Base-by-base conservation (phyloP, 2,329 filamentous ascomycete species). In the Penicillium sumatraense region DNA sequence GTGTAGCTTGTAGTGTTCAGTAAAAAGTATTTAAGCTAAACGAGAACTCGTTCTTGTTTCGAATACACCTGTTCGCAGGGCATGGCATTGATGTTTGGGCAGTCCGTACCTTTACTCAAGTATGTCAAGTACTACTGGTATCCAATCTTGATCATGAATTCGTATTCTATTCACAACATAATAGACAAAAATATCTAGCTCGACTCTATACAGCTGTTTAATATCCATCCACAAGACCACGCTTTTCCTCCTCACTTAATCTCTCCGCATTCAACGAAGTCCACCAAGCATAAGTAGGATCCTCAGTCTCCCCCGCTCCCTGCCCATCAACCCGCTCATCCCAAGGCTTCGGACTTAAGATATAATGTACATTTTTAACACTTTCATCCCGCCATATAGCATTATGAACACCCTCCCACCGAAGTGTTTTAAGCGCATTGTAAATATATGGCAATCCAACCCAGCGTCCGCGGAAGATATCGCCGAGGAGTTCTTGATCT, bases 311-410 rank as follows among this genome's bases (percentile, higher is more conserved):
- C n/a, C n/a, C n/a, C n/a, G n/a, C n/a, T n/a, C n/a, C n/a, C 62
- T 76, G 31, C 10, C 46, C 35, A 18, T 52, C 58, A 44, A 55
- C 55, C 29, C 45, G 56, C 56, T 86, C 83, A 57, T 87, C 82
- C 85, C 85, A 87, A 3, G 85, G 85, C 72, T 87, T 87, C 27
- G 84, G 83, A 47, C 77, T 81, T 52, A 87, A 65, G 36, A 87
- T 82, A 63, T 85, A 87, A 68, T 87, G 85, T 10, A 87, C 74
- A 61, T 86, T 87, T 74, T 86, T 86, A 18, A 87, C 82, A 61
- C 80, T 68, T n/a, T 82, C 79, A 58, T 87, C 84, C 55, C 78
- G 73, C 85, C 85, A 87, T 53, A 87, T 86, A 24, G 76, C 72
- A 60, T 81, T 75, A 64, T 86, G 84, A 52, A 86, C 81, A 9